Evolutionary conservation across 306 rosid species (phyloP), one percentile per base, ranked within the genome.

Genomic region (Prunus armeniaca): DNA sequence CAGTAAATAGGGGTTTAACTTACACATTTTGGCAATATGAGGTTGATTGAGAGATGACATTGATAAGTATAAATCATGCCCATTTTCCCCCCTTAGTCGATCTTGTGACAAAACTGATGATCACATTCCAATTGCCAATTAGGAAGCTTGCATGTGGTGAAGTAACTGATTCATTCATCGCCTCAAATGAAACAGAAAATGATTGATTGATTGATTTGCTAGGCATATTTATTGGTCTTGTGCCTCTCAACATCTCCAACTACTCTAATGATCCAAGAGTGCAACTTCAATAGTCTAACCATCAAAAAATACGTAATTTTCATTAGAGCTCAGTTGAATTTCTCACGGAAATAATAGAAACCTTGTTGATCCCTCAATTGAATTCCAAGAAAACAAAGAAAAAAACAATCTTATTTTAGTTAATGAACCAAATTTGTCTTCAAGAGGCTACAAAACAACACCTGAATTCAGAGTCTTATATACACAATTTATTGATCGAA

Each of bases 41-140:
- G 46, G 52, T 65, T 56, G 82, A 79, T 46, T 71, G 82, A 79
- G 82, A 72, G 60, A 54, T 55, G 82, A 72, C 78, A 72, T 24
- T 14, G 43, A 79, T 27, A 65, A 72, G 64, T 55, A 55, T 14
- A 47, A 61, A 19, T 20, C 41, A 22, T 54, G 76, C 19, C 63
- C 38, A 65, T 62, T 19, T 55, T 51, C 25, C 19, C 34, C 60
- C 60, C 41, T 24, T 57, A 20, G 55, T 47, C 14, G 10, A 66
- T 27, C 57, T 32, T 6, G 62, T 73, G 46, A 57, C 56, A 20
- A 0, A 41, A 43, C 67, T 22, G 56, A 58, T 58, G 30, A 28
- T 54, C 56, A 73, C 70, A 7, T 65, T 79, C 72, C 27, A 41
- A 34, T 20, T 28, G 24, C 38, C 18, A 20, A 47, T 17, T 22